Base-by-base conservation (phyloP, 1,284 basidiomycete species). In the Anthracocystis setariae region DNA sequence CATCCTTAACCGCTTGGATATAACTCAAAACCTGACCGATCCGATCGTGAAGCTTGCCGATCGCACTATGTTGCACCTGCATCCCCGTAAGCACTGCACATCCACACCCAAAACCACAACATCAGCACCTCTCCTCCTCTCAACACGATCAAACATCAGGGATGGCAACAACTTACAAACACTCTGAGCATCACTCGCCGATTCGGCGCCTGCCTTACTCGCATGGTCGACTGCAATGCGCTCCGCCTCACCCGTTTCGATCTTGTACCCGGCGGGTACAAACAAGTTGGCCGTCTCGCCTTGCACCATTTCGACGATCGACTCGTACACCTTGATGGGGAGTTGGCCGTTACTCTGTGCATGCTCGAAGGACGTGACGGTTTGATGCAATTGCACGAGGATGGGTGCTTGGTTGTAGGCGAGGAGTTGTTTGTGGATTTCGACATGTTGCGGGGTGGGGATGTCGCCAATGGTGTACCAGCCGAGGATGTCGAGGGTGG, bases 211-310 rank as follows among this genome's bases (percentile, higher is more conserved):
- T n/a, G 93, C 93, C 81, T 90, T 90, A 13, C 92, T 91, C 1
- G 93, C 92, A 87, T 93, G 94, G 83, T 98, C 94, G 0, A 98
- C 95, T 1, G 96, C 96, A 68, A 98, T 97, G 27, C 96, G 89
- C 82, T 98, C 95, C 7, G 96, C 95, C 84, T 98, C 96, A 25
- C 95, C 95, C 0, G 94, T 97, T 84, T 97, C 93, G n/a, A 98
- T 90, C 54, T 87, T 90, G 85, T 88, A 98, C 1, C 89, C 84
- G 1, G 89, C 91, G 69, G 92, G 90, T 29, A 94, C 89, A 80
- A 92, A 95, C 42, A 69, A 76, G 46, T 59, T 64, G 25, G 55
- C 48, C 27, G 62, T 48, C 51, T 68, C 67, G 12, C 60, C 68
- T n/a, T 60, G 50, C 8, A 60, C 63, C 35, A 79, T 46, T 48